Evolutionary conservation across 306 rosid genomes (phyloP), one percentile per base, ranked within the genome.

Genomic region (Gillenia trifoliata): DNA sequence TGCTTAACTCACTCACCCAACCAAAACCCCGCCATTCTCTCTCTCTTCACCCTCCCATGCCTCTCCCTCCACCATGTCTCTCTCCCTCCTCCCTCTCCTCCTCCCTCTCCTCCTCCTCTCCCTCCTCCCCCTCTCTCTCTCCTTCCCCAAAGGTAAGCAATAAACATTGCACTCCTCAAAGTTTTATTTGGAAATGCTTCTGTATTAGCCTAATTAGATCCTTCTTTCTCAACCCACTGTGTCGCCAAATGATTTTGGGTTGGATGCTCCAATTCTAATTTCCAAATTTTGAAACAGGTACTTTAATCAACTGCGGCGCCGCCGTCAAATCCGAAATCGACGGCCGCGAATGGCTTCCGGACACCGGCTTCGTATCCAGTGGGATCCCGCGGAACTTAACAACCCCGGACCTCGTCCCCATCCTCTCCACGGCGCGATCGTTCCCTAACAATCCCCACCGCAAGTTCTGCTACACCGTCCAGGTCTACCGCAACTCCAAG

Each of bases 381-480:
- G 98, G 98, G 16, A 70, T 79, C 17, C 71, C 90, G 17, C 84
- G 62, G 74, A 86, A 77, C 80, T 22, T 89, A 6, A 70, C 85
- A 6, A 17, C 33, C 15, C 68, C 92, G 0, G 84, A 22, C 64
- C 43, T 61, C 1, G 12, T 30, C 41, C 91, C 83, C 16, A 57
- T 66, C 40, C 76, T 95, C 19, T 77, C 85, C 69, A 90, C 98
- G 56, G 76, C 90, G 28, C 88, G 96, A 31, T 87, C 97, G 6
- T 95, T 95, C 72, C 89, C 93, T 1, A 80, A 78, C 54, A 76
- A 67, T 45, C 64, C 56, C 22, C 41, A 64, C 82, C 71, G 40
- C 34, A 95, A 90, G 75, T 80, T 83, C 81, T 95, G 98, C 84
- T 95, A 89, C 83, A 52, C 30, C n/a, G 76, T 85, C 67, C 80